These are phyloP conservation scores for Colletotrichum brevisporum DNA, from an alignment of 2,329 filamentous ascomycete genomes.

Conservation along the genomic window DNA sequence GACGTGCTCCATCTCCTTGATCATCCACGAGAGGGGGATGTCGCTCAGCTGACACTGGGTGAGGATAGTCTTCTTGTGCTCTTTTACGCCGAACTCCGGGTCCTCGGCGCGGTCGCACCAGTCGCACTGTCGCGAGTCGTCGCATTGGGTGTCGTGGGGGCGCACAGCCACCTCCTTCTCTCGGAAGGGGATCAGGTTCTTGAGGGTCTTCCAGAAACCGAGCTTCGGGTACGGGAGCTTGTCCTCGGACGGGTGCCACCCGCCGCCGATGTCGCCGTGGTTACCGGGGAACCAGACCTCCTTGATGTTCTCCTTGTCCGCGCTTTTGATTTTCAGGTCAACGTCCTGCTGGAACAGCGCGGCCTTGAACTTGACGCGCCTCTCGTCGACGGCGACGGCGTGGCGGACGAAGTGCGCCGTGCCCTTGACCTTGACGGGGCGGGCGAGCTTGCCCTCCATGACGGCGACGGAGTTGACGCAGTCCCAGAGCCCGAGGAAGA, in stretches of 20 bases:
- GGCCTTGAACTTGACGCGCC: constrained; percentile 68
- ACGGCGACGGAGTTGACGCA: constrained; percentile 65
- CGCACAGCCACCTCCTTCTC: background rate
- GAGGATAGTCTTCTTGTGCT: constrained; percentile 46
- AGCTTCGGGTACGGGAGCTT: constrained; percentile 43
- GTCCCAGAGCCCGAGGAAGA: constrained; percentile 69
- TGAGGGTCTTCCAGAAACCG: constrained; percentile 50
- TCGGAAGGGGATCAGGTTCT: constrained; percentile 48
- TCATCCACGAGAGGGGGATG: constrained; percentile 66
- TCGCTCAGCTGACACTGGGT: constrained; percentile 62
- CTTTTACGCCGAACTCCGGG: constrained; percentile 46
- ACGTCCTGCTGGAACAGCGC: constrained; percentile 61
- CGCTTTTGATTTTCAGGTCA: constrained; percentile 25
- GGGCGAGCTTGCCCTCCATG: constrained; percentile 52
- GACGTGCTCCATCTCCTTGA: constrained; percentile 59
- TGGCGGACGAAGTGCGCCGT: constrained; percentile 63
- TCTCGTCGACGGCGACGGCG: constrained; percentile 66
- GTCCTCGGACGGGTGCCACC: constrained; percentile 56
- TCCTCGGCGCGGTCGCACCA: background rate
- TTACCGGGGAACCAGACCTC: constrained; percentile 70
- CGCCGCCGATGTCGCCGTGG: constrained; percentile 68
- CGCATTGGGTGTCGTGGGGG: background rate
- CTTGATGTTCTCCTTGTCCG: constrained; percentile 55
- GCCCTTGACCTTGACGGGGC: constrained; percentile 53
- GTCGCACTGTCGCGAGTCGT: background rate